A percentile compares a stretch with the other conserved stretches of the same genome.
Conservation (phyloP, 371 early-diverging fungal genomes). For the Catenaria anguillulae region DNA sequence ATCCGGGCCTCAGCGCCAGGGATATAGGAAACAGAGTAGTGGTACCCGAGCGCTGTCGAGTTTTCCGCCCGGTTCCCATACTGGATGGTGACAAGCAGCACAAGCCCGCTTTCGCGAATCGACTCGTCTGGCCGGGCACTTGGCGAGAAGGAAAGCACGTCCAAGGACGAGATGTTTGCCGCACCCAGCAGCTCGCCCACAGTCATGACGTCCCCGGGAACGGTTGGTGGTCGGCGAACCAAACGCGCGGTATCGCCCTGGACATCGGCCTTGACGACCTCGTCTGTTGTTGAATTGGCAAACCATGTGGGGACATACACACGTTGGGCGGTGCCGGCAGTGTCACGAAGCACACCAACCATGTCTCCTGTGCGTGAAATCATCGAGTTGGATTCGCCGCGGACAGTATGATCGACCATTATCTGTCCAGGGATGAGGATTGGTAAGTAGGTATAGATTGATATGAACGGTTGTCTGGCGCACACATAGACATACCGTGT, state of each 20-base stretch:
- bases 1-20: conserved; percentile 33
- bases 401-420: conserved; percentile 36
- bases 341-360: conserved; percentile 12
- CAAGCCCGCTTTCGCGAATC: conserved; percentile 26
- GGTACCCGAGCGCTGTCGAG: conserved; percentile 20
- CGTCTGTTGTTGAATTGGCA: not conserved
- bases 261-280: not conserved
- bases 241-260: not conserved
- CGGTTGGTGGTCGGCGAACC: conserved; percentile 3
- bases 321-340: not conserved
- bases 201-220: conserved; percentile 26
- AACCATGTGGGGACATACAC: not conserved
- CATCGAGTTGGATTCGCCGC: conserved; percentile 19
- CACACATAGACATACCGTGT: too few relatives aligned
- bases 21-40: conserved; percentile 24
- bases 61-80: too few relatives aligned
- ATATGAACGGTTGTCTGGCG: too few relatives aligned
- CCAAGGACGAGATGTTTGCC: not conserved
- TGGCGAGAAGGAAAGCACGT: conserved; percentile 9
- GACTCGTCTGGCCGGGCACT: conserved; percentile 18
- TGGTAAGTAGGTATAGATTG: too few relatives aligned
- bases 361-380: conserved; percentile 24
- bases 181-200: not conserved
- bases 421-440: too few relatives aligned
- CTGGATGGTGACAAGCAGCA: too few relatives aligned